A percentile compares a stretch with the other conserved stretches of the same genome.
Evolutionary conservation across 805 yeast species (phyloP).

Genomic region (Cyberlindnera maclurae): DNA sequence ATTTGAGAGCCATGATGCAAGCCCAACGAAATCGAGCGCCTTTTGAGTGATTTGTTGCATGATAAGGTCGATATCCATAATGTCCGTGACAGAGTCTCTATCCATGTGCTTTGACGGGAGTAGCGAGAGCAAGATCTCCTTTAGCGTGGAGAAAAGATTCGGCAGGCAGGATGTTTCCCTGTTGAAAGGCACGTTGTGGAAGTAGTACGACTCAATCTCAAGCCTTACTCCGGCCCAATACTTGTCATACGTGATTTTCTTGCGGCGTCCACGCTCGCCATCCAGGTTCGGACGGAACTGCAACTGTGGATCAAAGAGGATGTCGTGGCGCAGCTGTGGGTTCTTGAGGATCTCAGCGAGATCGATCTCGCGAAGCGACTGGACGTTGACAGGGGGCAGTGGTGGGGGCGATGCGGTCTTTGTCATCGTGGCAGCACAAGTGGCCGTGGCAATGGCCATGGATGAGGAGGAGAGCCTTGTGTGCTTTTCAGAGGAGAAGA

Average conservation of each 20-base stretch:
- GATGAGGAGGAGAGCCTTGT: background rate
- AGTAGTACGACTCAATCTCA: slow-evolving; percentile 47
- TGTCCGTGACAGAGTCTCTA: slow-evolving; percentile 54
- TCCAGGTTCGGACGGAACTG: slow-evolving; percentile 89
- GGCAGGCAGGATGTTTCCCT: slow-evolving; percentile 36
- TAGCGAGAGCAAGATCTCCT: slow-evolving; percentile 66
- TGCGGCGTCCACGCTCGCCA: slow-evolving; percentile 82
- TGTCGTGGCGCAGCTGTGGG: slow-evolving; percentile 90
- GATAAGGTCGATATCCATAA: slow-evolving; percentile 68
- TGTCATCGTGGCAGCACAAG: background rate
- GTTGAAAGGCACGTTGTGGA: slow-evolving; percentile 3
- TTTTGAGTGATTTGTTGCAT: slow-evolving; percentile 68
- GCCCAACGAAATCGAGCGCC: slow-evolving; percentile 63
- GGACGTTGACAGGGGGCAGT: slow-evolving; percentile 78
- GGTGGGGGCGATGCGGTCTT: slow-evolving; percentile 30
- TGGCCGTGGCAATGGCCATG: background rate
- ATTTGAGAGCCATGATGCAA: slow-evolving; percentile 67
- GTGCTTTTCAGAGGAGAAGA: slow-evolving; percentile 8
- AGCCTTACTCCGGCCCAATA: slow-evolving; percentile 75
- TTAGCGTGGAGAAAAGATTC: slow-evolving; percentile 65
- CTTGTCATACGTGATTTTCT: slow-evolving; percentile 66
- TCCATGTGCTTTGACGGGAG: slow-evolving; percentile 62
- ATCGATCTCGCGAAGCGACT: slow-evolving; percentile 78
- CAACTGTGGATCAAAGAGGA: slow-evolving; percentile 82
- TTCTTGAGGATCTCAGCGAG: slow-evolving; percentile 81